These are phyloP conservation scores for Sugiyamaella paludigena DNA, from an alignment of 1,139 yeast genomes.

Conservation along the genomic window DNA sequence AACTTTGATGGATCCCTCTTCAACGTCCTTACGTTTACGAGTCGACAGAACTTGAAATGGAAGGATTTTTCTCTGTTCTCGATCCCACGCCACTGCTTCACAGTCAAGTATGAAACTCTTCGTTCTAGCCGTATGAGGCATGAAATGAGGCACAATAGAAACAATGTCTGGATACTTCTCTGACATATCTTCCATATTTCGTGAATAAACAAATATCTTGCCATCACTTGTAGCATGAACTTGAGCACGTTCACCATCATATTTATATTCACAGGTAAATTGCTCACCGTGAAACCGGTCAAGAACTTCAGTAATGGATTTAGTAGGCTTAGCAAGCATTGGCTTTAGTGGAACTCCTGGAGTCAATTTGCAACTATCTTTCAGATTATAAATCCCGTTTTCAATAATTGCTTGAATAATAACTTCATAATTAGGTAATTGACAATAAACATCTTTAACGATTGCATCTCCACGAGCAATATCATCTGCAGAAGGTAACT, in stretches of 20 bases:
- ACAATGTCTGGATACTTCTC: constrained; percentile 90
- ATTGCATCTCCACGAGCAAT: constrained; percentile 62
- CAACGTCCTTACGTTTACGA: constrained; percentile 89
- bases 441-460: constrained; percentile 81
- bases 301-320: constrained; percentile 82
- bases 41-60: constrained; percentile 94
- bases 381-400: constrained; percentile 63
- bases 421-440: constrained; percentile 86
- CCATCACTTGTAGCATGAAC: constrained; percentile 75
- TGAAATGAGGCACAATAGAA: constrained; percentile 61
- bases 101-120: constrained; percentile 75
- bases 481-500: constrained; percentile 18
- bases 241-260: constrained; percentile 98
- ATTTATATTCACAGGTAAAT: constrained; percentile 94
- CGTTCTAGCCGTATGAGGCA: constrained; percentile 39
- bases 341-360: constrained; percentile 97
- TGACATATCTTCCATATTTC: constrained; percentile 97
- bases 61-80: constrained; percentile 64
- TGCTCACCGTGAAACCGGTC: constrained; percentile 82
- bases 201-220: constrained; percentile 69
- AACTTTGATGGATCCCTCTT: constrained; percentile 81
- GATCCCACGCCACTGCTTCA: constrained; percentile 99
- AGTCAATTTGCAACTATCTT: constrained; percentile 67
- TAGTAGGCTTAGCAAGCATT: constrained; percentile 97
- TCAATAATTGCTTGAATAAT: constrained; percentile 64